Conservation (phyloP, 345 rosid genomes). For the Syzygium oleosum region DNA sequence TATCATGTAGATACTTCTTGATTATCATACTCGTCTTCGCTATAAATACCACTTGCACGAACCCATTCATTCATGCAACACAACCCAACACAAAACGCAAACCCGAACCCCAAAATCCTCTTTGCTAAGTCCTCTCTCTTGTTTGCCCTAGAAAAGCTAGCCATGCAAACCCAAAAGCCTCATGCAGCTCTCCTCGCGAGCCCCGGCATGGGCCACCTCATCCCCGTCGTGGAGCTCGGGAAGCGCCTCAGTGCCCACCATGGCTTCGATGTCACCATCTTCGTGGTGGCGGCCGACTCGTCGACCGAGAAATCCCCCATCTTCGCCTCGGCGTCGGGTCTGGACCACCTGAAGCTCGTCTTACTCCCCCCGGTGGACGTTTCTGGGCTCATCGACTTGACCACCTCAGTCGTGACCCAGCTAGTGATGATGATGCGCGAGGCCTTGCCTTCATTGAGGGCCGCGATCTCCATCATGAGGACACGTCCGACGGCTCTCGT, state of each 20-base stretch:
- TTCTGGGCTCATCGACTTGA: slow-evolving; percentile 12
- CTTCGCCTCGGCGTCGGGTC: not conserved
- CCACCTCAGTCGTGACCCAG: slow-evolving; percentile 18
- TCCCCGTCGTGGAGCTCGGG: slow-evolving; percentile 26
- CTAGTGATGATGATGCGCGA: slow-evolving; percentile 26
- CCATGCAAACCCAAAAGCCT: slow-evolving; percentile 24
- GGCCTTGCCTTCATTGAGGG: slow-evolving; percentile 30
- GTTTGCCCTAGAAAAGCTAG: not conserved
- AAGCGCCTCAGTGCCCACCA: slow-evolving; percentile 25
- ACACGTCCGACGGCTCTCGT: slow-evolving; percentile 33
- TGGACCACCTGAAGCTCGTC: slow-evolving; percentile 19
- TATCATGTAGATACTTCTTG: not conserved
- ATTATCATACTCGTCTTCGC: not conserved
- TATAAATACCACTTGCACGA: not conserved
- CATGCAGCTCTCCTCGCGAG: slow-evolving; percentile 47
- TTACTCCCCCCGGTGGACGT: slow-evolving; percentile 27
- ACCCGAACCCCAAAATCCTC: not conserved
- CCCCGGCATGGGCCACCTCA: slow-evolving; percentile 69
- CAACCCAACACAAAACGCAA: not conserved
- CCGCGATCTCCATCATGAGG: slow-evolving; percentile 26
- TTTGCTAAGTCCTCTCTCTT: not conserved
- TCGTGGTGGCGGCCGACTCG: slow-evolving; percentile 12
- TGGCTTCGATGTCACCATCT: slow-evolving; percentile 29
- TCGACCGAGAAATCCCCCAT: slow-evolving; percentile 22
- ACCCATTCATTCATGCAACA: not conserved